A percentile compares a stretch with the other conserved stretches of the same genome.
phyloP scores from a whole-genome alignment of 805 yeast species.

The Cyberlindnera saturnus region DNA sequence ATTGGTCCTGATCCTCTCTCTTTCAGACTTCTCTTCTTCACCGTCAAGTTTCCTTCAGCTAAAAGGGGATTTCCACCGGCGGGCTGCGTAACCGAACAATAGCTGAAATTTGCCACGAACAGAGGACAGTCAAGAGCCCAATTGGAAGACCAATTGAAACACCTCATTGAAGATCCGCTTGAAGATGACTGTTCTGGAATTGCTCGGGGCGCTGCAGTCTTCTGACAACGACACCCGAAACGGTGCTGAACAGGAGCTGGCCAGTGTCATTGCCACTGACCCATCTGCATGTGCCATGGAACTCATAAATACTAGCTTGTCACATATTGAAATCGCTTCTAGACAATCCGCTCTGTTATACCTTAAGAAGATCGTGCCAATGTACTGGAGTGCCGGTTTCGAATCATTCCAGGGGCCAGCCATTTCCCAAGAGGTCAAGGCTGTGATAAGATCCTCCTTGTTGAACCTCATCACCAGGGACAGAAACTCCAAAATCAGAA shows the following conservation, averaged over 20 bases:
- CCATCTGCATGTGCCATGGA: constrained; percentile 42
- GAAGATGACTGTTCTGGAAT: constrained; percentile 1
- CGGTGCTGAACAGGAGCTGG: constrained; percentile 29
- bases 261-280: constrained; percentile 34
- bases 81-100: neutral
- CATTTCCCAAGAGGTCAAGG: constrained; percentile 46
- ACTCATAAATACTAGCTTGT: constrained; percentile 37
- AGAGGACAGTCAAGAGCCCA: too few species aligned
- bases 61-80: neutral
- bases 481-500: constrained; percentile 53
- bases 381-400: constrained; percentile 81
- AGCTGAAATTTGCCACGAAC: neutral
- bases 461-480: constrained; percentile 39
- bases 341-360: constrained; percentile 65
- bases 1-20: neutral
- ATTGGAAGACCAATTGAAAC: too few species aligned
- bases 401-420: constrained; percentile 67
- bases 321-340: constrained; percentile 27
- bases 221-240: constrained; percentile 33
- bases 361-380: constrained; percentile 60
- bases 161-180: too few species aligned
- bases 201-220: constrained; percentile 29
- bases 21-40: neutral
- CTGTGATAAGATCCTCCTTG: constrained; percentile 41
- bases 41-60: constrained; percentile 2